Percentiles rank a stretch among this genome's conserved stretches.
These are phyloP conservation scores for Papiliotrema terrestris DNA, from an alignment of 1,284 basidiomycete genomes.

Conservation along the genomic window DNA sequence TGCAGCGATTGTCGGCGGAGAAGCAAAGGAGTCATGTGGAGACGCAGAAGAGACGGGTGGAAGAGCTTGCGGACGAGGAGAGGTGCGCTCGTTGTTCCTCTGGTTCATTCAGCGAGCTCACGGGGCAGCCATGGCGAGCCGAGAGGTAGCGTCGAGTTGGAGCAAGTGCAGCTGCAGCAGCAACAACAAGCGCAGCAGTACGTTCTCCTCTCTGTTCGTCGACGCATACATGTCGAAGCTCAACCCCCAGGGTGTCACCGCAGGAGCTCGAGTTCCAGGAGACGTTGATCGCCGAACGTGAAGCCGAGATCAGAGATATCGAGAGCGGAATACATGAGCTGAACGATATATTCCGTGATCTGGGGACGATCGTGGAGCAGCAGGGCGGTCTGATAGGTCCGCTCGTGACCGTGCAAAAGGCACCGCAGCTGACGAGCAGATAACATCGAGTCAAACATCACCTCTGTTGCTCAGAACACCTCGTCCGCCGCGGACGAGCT, in stretches of 20 bases:
- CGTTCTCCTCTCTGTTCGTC: slow-evolving; percentile 4
- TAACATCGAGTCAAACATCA: slow-evolving; percentile 94
- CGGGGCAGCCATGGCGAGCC: slow-evolving; percentile 23
- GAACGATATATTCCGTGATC: slow-evolving; percentile 93
- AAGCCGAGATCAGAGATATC: slow-evolving; percentile 92
- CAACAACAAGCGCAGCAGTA: slow-evolving; percentile 33
- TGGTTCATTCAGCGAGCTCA: background rate
- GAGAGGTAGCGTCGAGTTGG: slow-evolving; percentile 39
- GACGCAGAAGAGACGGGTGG: slow-evolving; percentile 50
- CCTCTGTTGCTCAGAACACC: slow-evolving; percentile 79
- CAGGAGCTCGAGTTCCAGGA: slow-evolving; percentile 96
- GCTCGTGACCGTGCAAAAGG: slow-evolving; percentile 33
- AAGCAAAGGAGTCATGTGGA: slow-evolving; percentile 78
- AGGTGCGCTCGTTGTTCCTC: slow-evolving; percentile 8
- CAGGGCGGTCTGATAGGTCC: slow-evolving; percentile 92
- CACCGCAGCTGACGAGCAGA: slow-evolving; percentile 56
- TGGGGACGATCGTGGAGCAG: slow-evolving; percentile 90
- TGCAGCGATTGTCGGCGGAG: slow-evolving; percentile 85
- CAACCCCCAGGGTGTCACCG: slow-evolving; percentile 62
- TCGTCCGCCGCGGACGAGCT: slow-evolving; percentile 82
- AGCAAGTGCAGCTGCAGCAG: slow-evolving; percentile 42
- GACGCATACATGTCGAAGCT: slow-evolving; percentile 6
- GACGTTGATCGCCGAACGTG: slow-evolving; percentile 90
- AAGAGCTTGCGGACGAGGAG: slow-evolving; percentile 37
- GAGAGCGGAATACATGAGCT: slow-evolving; percentile 96